Evolutionary conservation across 2,329 filamentous ascomycete species (phyloP), one percentile per base, ranked within the genome.

Genomic region (Ceratocystis papillata): DNA sequence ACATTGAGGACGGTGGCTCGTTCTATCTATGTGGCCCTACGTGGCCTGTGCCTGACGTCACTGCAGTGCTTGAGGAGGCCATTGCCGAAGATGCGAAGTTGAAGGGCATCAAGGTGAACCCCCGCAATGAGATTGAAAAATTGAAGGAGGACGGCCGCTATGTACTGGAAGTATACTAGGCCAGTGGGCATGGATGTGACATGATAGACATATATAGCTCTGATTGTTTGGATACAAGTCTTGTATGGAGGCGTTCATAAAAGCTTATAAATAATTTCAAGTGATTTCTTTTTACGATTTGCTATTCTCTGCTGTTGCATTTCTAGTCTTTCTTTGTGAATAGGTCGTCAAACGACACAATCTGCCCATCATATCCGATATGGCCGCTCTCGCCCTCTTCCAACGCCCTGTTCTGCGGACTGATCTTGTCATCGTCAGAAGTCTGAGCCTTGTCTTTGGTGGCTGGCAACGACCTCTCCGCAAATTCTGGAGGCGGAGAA

Each of bases 21-120:
- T 99, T 99, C 79, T 99, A 99, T 77, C 87, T 99, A 20, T 99
- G 94, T 75, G 94, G 94, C 57, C 94, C 94, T 37, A 99, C 94
- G 0, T 99, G 94, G 94, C 94, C 94, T 12, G 94, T 99, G 65
- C 94, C 94, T 5, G 94, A 99, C 77, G 93, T 99, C 64, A 96
- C 92, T 0, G 87, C 87, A 70, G 94, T 99, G 69, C 79, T 99
- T 67, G 87, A 96, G 82, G 94, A 99, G 81, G 93, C 93, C 25
- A 90, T 97, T 71, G 85, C 85, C 61, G 79, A 80, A 41, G 88
- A 96, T 73, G 89, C 87, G 60, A 86, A 84, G 80, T 77, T 76
- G 62, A 79, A 76, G 69, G 84, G 85, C 66, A 90, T 87, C 80
- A 96, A 93, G 85, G 82, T 95, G 50, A 91, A 96, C 73, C 79